Evolutionary conservation across 192 early-diverging fungal genomes (phyloP).

Genomic region (Chytriomyces hyalinus): DNA sequence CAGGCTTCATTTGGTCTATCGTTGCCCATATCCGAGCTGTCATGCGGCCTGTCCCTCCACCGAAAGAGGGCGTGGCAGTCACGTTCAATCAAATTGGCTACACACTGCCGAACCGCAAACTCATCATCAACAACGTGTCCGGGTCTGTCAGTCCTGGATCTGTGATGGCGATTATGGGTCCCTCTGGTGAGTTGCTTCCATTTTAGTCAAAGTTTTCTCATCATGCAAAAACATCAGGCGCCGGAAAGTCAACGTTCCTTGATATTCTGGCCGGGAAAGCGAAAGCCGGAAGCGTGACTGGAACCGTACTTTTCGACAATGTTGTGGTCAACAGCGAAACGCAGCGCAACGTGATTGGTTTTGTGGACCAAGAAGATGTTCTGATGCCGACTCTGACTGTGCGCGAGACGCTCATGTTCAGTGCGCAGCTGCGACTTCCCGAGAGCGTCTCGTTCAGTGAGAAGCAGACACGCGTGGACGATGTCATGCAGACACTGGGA

Average conservation of each 20-base stretch:
- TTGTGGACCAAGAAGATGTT: constrained; percentile 60
- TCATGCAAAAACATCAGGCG: constrained; percentile 43
- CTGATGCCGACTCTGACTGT: constrained; percentile 71
- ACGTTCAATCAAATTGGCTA: constrained; percentile 43
- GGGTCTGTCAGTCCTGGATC: constrained; percentile 80
- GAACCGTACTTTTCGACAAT: constrained; percentile 45
- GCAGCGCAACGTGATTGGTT: constrained; percentile 48
- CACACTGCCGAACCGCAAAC: constrained; percentile 43
- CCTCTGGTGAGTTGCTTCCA: constrained; percentile 59
- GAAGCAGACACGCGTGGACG: constrained; percentile 66
- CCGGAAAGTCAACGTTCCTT: constrained; percentile 88
- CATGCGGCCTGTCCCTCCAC: constrained; percentile 30
- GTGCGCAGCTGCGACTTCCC: constrained; percentile 75
- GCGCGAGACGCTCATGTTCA: constrained; percentile 77
- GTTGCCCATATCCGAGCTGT: constrained; percentile 9
- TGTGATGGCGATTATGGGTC: constrained; percentile 88
- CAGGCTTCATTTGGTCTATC: constrained; percentile 37
- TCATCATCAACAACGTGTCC: constrained; percentile 68
- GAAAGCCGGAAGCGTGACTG: constrained; percentile 44
- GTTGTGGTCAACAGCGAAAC: constrained; percentile 7
- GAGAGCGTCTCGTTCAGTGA: constrained; percentile 54
- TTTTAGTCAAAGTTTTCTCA: neutral
- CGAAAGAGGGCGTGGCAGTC: constrained; percentile 40
- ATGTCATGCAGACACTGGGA: constrained; percentile 70
- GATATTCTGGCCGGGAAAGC: constrained; percentile 78